A percentile compares a stretch with the other conserved stretches of the same genome.
Conservation (phyloP, 176 grass and related monocot genomes). For the Dactylis glomerata region DNA sequence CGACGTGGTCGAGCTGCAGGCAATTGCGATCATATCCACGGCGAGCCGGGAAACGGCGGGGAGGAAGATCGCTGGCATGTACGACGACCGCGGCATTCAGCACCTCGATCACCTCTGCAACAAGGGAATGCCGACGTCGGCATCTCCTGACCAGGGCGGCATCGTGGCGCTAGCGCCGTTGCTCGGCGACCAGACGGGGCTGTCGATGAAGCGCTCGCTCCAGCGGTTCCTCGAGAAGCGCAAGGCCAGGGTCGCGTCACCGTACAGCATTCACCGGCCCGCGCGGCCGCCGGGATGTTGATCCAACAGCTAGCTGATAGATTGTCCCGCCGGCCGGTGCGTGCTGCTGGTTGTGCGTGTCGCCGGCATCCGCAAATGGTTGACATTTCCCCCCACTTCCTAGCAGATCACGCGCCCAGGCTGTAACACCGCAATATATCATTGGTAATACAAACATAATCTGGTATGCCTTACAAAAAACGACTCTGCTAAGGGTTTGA, state of each 20-base stretch:
- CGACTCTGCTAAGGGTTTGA: no score
- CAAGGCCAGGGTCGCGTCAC: conserved; percentile 29
- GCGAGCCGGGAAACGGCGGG: background rate
- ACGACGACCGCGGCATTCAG: background rate
- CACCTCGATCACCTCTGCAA: background rate
- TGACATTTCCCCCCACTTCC: background rate
- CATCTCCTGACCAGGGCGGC: background rate
- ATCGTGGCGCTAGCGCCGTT: background rate
- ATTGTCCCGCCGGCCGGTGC: background rate
- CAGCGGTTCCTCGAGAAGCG: conserved; percentile 52
- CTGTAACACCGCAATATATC: background rate
- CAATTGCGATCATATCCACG: conserved; percentile 4
- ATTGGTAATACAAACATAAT: background rate
- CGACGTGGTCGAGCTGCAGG: conserved; percentile 37
- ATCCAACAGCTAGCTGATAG: background rate
- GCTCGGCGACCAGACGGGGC: background rate
- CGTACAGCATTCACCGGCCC: background rate
- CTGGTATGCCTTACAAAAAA: background rate
- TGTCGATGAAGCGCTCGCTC: conserved; percentile 45
- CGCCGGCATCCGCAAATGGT: background rate
- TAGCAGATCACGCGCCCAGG: background rate
- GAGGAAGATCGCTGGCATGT: background rate
- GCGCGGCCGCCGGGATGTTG: background rate
- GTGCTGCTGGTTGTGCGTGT: background rate
- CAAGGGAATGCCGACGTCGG: background rate